These are phyloP conservation scores for Arachis stenosperma DNA, from an alignment of 306 rosid genomes.

Conservation along the genomic window DNA sequence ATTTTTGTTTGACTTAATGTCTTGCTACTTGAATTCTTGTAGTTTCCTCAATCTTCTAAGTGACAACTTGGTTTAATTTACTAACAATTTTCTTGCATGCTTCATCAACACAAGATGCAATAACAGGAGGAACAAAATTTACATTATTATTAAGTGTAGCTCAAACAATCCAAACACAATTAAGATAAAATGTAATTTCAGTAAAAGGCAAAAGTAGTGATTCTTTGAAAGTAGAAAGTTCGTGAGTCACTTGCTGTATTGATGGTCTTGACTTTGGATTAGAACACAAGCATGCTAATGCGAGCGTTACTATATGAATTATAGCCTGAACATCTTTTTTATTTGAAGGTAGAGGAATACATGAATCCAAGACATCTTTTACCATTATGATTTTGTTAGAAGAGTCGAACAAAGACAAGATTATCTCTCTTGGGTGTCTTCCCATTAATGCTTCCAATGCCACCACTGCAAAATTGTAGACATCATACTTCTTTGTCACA, in stretches of 20 bases:
- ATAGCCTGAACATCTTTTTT: background rate
- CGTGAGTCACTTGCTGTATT: conserved; percentile 20
- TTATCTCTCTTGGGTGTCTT: background rate
- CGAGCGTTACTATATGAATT: background rate
- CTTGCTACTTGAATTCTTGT: too few relatives aligned
- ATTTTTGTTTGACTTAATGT: too few relatives aligned
- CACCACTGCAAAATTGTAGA: conserved; percentile 29
- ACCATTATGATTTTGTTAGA: conserved; percentile 2
- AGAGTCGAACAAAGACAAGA: background rate
- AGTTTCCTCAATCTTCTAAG: too few relatives aligned
- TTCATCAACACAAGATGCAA: too few relatives aligned
- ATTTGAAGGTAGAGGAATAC: background rate
- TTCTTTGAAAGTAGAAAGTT: background rate
- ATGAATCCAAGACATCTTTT: conserved; percentile 9
- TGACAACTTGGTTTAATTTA: too few relatives aligned
- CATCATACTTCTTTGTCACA: conserved; percentile 30
- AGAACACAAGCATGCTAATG: conserved; percentile 12
- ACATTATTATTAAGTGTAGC: too few relatives aligned
- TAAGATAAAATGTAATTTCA: too few relatives aligned
- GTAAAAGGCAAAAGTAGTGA: background rate
- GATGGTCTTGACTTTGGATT: conserved; percentile 3
- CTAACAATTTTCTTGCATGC: too few relatives aligned
- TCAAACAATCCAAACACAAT: too few relatives aligned
- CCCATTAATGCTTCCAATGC: conserved; percentile 29
- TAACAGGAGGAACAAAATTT: too few relatives aligned